Conservation (phyloP, 1,284 basidiomycete species). For the Puccinia polysora region DNA sequence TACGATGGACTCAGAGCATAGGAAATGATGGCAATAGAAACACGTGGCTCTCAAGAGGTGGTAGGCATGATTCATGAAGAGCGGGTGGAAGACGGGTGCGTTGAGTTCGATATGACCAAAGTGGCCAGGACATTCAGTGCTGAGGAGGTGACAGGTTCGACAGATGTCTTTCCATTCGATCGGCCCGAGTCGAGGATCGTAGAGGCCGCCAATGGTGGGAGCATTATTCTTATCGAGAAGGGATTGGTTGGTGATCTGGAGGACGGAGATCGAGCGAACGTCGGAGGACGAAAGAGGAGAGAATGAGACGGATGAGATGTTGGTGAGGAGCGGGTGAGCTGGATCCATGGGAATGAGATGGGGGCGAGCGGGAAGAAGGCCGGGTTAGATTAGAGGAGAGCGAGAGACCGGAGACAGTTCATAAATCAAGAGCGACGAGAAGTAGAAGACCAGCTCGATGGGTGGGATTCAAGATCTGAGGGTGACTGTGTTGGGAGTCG, state of each 20-base stretch:
- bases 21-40: constrained; percentile 92
- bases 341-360: too few species aligned
- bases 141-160: constrained; percentile 82
- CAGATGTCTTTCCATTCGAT: constrained; percentile 82
- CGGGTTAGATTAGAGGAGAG: too few species aligned
- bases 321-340: constrained; percentile 77
- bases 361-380: too few species aligned
- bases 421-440: too few species aligned
- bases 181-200: constrained; percentile 92
- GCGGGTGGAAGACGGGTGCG: constrained; percentile 88
- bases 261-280: constrained; percentile 86
- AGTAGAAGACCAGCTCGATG: too few species aligned
- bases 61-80: constrained; percentile 92
- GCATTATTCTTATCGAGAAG: constrained; percentile 89
- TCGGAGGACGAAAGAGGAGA: constrained; percentile 90
- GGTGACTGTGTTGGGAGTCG: too few species aligned
- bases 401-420: too few species aligned
- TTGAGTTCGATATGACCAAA: constrained; percentile 99
- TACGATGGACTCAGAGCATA: constrained; percentile 71
- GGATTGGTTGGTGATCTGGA: constrained; percentile 88
- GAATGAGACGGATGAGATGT: constrained; percentile 81
- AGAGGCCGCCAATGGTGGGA: constrained; percentile 86
- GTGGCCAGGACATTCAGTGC: constrained; percentile 93
- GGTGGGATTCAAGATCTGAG: too few species aligned
- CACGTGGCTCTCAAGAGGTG: constrained; percentile 84